phyloP scores from a whole-genome alignment of 257 asterid species.

The Primulina huaijiensis region DNA sequence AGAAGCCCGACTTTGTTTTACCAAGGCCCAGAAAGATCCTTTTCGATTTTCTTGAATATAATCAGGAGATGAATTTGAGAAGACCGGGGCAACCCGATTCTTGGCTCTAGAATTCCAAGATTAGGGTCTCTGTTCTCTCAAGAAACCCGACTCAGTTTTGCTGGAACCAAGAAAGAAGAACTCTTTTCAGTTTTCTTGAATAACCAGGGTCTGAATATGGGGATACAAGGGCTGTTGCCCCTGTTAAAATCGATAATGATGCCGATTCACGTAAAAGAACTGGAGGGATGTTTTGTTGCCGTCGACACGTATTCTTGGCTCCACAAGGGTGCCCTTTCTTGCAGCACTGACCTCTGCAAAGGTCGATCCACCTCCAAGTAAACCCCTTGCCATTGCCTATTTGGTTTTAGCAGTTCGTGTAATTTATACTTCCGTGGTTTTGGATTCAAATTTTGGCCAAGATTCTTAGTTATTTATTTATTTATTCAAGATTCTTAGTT shows the following conservation, averaged over 20 bases:
- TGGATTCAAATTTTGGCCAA: neutral
- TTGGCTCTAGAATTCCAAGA: constrained; percentile 13
- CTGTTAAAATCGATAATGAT: constrained; percentile 88
- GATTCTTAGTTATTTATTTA: neutral
- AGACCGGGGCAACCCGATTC: constrained; percentile 51
- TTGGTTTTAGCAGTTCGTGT: neutral
- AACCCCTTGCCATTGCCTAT: neutral
- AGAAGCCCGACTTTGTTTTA: constrained; percentile 3
- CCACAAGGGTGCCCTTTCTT: constrained; percentile 95
- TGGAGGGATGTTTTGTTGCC: constrained; percentile 76
- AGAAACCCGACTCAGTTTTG: constrained; percentile 2
- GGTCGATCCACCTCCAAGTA: constrained; percentile 87
- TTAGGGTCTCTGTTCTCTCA: constrained; percentile 13
- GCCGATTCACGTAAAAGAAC: constrained; percentile 74
- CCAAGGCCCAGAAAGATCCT: constrained; percentile 6
- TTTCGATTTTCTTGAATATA: constrained; percentile 2
- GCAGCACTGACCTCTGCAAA: constrained; percentile 96
- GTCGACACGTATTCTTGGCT: constrained; percentile 97
- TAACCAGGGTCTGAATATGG: constrained; percentile 39
- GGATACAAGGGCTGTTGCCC: constrained; percentile 84
- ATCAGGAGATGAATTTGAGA: constrained; percentile 47
- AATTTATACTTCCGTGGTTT: neutral
- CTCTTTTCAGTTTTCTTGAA: constrained; percentile 19
- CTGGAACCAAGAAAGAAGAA: constrained; percentile 10
- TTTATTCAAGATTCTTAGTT: too few relatives aligned